A percentile compares a stretch with the other conserved stretches of the same genome.
Evolutionary conservation across 2,329 filamentous ascomycete genomes (phyloP).

Genomic region (Periglandula ipomoeae): DNA sequence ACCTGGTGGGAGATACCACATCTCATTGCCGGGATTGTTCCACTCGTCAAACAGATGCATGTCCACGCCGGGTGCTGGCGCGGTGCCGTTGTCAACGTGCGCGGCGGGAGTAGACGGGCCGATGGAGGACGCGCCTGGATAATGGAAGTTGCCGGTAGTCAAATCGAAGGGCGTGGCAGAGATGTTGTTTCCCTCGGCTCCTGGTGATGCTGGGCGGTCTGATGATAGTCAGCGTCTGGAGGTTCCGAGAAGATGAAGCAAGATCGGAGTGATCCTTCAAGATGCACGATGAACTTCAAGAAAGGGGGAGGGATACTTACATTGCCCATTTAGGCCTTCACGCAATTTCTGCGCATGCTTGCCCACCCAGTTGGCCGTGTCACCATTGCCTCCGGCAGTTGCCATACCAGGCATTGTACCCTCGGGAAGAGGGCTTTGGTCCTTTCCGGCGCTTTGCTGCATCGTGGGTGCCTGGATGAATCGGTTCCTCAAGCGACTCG

Average conservation of each 20-base stretch:
- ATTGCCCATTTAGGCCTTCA: conserved; percentile 30
- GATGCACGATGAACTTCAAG: too few relatives aligned
- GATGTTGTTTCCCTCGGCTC: conserved; percentile 39
- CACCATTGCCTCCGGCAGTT: conserved; percentile 12
- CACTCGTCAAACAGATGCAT: conserved; percentile 44
- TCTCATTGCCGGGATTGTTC: conserved; percentile 46
- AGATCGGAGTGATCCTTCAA: too few relatives aligned
- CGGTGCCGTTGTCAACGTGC: conserved; percentile 20
- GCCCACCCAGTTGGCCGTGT: conserved; percentile 22
- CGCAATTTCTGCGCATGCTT: conserved; percentile 30
- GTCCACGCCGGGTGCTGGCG: conserved; percentile 20
- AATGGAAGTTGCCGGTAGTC: conserved; percentile 44
- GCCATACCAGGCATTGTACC: conserved; percentile 11
- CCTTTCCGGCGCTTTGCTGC: conserved; percentile 30
- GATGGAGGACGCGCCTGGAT: conserved; percentile 39
- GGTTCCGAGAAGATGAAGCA: background rate
- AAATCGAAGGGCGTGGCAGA: conserved; percentile 56
- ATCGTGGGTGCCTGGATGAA: conserved; percentile 58
- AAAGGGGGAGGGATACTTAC: conserved; percentile 16
- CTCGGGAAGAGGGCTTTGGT: conserved; percentile 31
- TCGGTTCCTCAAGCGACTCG: conserved; percentile 61
- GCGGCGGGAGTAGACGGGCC: conserved; percentile 41
- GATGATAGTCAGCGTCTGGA: background rate
- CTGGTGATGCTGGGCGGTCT: conserved; percentile 27
- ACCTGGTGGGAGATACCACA: conserved; percentile 59